These are phyloP conservation scores for Erodium moschatum DNA, from an alignment of 441 rosid species.

Conservation along the genomic window DNA sequence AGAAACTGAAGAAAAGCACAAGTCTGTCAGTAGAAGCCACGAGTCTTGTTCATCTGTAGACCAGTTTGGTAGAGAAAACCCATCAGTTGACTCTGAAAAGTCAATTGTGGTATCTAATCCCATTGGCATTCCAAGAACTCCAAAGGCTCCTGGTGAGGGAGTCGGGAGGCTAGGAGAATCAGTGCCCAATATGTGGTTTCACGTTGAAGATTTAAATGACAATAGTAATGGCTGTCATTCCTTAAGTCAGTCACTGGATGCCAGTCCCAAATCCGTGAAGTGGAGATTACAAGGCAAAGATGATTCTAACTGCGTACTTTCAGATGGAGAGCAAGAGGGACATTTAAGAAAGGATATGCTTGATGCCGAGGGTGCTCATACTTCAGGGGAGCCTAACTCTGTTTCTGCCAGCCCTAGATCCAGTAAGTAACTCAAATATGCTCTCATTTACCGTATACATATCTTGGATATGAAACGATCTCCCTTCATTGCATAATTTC, in stretches of 20 bases:
- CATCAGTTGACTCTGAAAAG: conserved; percentile 24
- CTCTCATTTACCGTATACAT: background rate
- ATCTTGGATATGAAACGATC: conserved; percentile 11
- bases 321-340: conserved; percentile 26
- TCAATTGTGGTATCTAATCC: conserved; percentile 36
- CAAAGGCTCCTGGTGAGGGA: conserved; percentile 25
- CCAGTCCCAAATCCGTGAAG: conserved; percentile 30
- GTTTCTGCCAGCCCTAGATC: conserved; percentile 34
- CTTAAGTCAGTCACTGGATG: conserved; percentile 59
- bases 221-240: conserved; percentile 26
- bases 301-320: conserved; percentile 24
- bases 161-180: conserved; percentile 45
- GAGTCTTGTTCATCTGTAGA: conserved; percentile 25
- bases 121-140: conserved; percentile 38
- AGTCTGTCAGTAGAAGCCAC: conserved; percentile 18
- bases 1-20: conserved; percentile 23
- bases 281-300: conserved; percentile 32
- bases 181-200: conserved; percentile 53
- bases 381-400: conserved; percentile 29
- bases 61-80: conserved; percentile 22
- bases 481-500: conserved; percentile 10
- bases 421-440: conserved; percentile 40
- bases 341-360: conserved; percentile 26
- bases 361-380: conserved; percentile 21
- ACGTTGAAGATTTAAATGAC: conserved; percentile 24